Percentiles rank a stretch among this genome's conserved stretches.
phyloP scores from a whole-genome alignment of 139 green algal genomes.

The Desmodesmus armatus region DNA sequence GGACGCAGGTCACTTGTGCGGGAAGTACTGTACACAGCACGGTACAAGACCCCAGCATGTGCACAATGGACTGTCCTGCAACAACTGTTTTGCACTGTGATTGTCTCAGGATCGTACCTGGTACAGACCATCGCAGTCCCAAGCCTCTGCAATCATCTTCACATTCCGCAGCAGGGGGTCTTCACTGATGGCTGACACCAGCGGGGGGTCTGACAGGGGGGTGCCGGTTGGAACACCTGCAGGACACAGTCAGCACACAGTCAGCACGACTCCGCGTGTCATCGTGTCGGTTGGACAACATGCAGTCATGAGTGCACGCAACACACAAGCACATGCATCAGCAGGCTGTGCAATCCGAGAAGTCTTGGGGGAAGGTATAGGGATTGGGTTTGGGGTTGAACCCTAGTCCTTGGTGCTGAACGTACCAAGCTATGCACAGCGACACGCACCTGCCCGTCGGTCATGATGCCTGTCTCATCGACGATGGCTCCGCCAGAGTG shows the following conservation, averaged over 20 bases:
- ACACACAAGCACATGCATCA: neutral
- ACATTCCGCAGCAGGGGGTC: constrained; percentile 90
- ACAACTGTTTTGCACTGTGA: too few species aligned
- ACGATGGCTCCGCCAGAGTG: constrained; percentile 32
- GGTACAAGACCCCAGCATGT: too few species aligned
- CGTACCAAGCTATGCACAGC: too few species aligned
- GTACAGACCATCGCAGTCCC: constrained; percentile 98
- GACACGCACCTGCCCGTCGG: constrained; percentile 59
- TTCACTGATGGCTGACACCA: constrained; percentile 92
- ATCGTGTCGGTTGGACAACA: too few species aligned
- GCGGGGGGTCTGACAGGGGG: constrained; percentile 88
- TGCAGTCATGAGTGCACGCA: neutral
- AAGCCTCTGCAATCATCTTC: constrained; percentile 99
- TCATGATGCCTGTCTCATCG: constrained; percentile 68
- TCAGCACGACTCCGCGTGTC: neutral
- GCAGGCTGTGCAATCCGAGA: neutral
- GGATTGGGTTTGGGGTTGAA: neutral
- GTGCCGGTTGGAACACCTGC: constrained; percentile 88
- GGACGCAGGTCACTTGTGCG: too few species aligned
- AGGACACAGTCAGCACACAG: neutral
- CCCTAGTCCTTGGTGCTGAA: too few species aligned
- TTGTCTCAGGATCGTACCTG: too few species aligned
- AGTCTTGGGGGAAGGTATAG: neutral
- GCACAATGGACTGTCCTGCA: too few species aligned
- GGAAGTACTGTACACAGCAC: too few species aligned